A percentile compares a stretch with the other conserved stretches of the same genome.
Evolutionary conservation across 768 basidiomycete species (phyloP).

Genomic region (Termitomyces sp.): DNA sequence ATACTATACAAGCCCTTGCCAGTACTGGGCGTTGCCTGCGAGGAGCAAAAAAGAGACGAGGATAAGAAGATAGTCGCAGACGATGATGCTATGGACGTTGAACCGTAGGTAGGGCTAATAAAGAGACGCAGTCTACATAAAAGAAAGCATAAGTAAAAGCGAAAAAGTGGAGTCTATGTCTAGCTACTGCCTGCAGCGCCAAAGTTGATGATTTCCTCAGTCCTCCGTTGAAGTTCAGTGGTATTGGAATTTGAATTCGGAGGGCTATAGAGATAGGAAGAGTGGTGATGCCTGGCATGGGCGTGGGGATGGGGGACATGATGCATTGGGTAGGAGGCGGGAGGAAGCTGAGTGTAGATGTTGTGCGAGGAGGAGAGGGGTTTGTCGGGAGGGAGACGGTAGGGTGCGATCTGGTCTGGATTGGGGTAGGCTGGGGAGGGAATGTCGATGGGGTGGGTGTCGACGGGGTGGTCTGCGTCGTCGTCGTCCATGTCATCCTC

Average conservation of each 20-base stretch:
- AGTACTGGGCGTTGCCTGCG: constrained; percentile 6
- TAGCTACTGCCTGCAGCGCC: constrained; percentile 21
- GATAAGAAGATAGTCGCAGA: constrained; percentile 13
- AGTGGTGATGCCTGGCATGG: constrained; percentile 68
- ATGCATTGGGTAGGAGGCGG: constrained; percentile 53
- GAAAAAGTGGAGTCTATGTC: constrained; percentile 6
- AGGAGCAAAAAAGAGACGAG: constrained; percentile 12
- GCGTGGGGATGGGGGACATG: constrained; percentile 79
- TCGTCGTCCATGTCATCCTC: constrained; percentile 33
- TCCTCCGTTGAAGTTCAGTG: constrained; percentile 33
- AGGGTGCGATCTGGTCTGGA: constrained; percentile 20
- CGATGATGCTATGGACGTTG: constrained; percentile 53
- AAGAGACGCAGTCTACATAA: constrained; percentile 2
- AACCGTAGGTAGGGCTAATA: constrained; percentile 21
- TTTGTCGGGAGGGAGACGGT: constrained; percentile 18
- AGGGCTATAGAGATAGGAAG: constrained; percentile 31
- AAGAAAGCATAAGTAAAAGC: constrained; percentile 12
- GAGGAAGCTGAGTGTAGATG: constrained; percentile 14
- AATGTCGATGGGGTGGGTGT: constrained; percentile 5
- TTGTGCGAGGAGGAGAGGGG: constrained; percentile 11
- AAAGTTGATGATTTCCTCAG: constrained; percentile 47
- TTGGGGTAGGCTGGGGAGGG: constrained; percentile 20
- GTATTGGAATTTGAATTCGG: constrained; percentile 27
- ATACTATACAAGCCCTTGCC: constrained; percentile 47
- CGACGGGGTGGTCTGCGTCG: constrained; percentile 35